A percentile compares a stretch with the other conserved stretches of the same genome.
Conservation (phyloP, 1,139 yeast genomes). For the Waltiozyma sp. region DNA sequence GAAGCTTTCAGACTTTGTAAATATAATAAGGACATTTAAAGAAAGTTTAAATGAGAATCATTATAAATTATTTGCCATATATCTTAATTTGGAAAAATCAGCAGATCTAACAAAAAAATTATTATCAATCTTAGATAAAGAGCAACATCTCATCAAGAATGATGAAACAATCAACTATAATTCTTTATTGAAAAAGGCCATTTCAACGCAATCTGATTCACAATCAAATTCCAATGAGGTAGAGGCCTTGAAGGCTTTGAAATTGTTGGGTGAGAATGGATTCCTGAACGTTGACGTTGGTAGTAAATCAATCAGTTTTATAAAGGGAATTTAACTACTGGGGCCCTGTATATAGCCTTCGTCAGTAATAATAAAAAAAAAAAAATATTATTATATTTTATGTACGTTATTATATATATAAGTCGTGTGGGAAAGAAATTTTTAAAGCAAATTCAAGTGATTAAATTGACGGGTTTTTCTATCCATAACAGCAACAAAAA, state of each 20-base stretch:
- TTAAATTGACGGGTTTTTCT: background rate
- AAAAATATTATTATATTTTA: too few species aligned
- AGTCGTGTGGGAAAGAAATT: too few species aligned
- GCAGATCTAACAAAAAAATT: background rate
- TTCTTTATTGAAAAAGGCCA: background rate
- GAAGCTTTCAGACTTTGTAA: background rate
- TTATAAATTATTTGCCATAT: background rate
- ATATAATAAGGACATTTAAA: background rate
- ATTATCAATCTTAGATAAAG: background rate
- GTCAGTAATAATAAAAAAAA: too few species aligned
- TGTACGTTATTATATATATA: too few species aligned
- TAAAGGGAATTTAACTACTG: background rate
- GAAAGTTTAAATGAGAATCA: background rate
- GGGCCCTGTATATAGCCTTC: too few species aligned
- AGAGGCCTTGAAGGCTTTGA: background rate
- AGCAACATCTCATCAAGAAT: background rate
- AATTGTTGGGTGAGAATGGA: background rate
- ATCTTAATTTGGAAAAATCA: background rate
- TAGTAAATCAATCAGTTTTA: background rate
- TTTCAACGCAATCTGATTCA: background rate
- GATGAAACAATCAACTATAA: constrained; percentile 1
- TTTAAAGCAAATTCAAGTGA: too few species aligned
- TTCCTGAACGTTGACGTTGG: background rate
- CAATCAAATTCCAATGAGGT: background rate
- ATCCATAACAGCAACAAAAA: constrained; percentile 22